phyloP scores from a whole-genome alignment of 1,139 yeast genomes.

The Saccharomyces hybrid region DNA sequence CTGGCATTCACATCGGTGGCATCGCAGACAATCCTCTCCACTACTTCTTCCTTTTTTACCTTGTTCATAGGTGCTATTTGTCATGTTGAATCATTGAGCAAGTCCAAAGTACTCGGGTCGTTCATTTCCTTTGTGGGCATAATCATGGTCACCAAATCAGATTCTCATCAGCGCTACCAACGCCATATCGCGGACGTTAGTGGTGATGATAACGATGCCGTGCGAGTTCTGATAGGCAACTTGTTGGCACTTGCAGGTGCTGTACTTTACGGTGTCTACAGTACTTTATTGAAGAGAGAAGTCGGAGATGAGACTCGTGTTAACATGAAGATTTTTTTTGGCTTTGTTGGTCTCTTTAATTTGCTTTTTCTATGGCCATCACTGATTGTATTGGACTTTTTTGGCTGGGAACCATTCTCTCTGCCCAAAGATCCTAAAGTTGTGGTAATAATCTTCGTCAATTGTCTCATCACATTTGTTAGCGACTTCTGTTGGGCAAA shows the following conservation, averaged over 20 bases:
- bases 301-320: constrained; percentile 63
- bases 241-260: constrained; percentile 77
- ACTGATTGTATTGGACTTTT: constrained; percentile 49
- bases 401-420: constrained; percentile 59
- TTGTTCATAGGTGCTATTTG: constrained; percentile 64
- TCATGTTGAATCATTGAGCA: constrained; percentile 58
- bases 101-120: constrained; percentile 57
- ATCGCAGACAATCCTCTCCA: constrained; percentile 79
- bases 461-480: constrained; percentile 67
- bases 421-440: constrained; percentile 51
- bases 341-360: constrained; percentile 83
- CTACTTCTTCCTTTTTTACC: constrained; percentile 87
- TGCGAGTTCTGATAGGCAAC: constrained; percentile 59
- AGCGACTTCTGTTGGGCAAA: constrained; percentile 93
- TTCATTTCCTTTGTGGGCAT: constrained; percentile 69
- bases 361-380: constrained; percentile 71
- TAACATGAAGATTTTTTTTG: constrained; percentile 80
- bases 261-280: constrained; percentile 74
- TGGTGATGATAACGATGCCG: constrained; percentile 24
- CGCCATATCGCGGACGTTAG: constrained; percentile 1
- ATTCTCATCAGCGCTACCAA: constrained; percentile 24
- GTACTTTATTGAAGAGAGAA: constrained; percentile 65
- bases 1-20: constrained; percentile 81
- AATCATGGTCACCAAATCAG: constrained; percentile 59
- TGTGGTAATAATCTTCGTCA: constrained; percentile 46